Evolutionary conservation across 345 rosid genomes (phyloP).

Genomic region (Pistacia integerrima): DNA sequence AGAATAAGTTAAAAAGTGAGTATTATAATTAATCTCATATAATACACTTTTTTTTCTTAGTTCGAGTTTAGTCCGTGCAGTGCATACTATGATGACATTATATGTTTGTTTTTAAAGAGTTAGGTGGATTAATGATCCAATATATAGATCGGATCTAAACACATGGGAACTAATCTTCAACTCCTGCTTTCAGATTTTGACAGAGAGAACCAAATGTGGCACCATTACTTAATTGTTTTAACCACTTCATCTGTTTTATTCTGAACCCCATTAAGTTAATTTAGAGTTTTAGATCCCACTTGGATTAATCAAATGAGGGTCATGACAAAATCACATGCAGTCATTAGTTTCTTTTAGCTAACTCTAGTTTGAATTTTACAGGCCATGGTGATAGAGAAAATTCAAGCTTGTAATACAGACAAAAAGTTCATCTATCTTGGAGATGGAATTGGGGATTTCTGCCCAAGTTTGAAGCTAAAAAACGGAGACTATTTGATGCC

Average conservation of each 20-base stretch:
- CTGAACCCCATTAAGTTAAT: not conserved
- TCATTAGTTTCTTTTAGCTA: not conserved
- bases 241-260: no score
- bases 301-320: not conserved
- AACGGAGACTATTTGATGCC: constrained; percentile 69
- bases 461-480: constrained; percentile 70
- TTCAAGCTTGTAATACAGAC: constrained; percentile 54
- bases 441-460: constrained; percentile 81
- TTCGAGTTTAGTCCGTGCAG: no score
- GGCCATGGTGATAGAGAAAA: constrained; percentile 72
- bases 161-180: not conserved
- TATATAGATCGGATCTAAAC: not conserved
- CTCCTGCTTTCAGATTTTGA: not conserved
- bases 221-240: not conserved
- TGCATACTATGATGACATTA: not conserved
- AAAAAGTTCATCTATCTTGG: constrained; percentile 71
- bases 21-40: no score
- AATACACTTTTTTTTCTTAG: no score
- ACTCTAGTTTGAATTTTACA: constrained; percentile 14
- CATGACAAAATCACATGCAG: constrained; percentile 12
- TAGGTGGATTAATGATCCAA: not conserved
- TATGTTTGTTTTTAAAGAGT: not conserved
- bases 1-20: no score
- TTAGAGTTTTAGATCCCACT: not conserved
- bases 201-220: not conserved